Conservation (phyloP, 2,329 filamentous ascomycete genomes). For the Hymenoscyphus occultus region DNA sequence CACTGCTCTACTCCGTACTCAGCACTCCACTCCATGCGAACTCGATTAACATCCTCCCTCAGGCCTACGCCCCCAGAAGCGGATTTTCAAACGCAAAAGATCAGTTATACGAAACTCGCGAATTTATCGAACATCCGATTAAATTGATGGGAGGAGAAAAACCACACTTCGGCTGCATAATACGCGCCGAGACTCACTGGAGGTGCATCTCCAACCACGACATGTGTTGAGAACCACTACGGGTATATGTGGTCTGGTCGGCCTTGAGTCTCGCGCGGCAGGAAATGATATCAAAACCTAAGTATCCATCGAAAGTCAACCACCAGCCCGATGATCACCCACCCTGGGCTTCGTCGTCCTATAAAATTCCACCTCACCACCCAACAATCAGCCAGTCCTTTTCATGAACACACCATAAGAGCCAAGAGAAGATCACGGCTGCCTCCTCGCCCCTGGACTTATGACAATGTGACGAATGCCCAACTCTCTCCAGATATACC, state of each 20-base stretch:
- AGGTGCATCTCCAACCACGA: neutral
- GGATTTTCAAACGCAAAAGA: neutral
- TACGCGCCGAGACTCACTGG: neutral
- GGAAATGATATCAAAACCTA: neutral
- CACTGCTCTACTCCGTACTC: neutral
- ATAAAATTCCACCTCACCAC: neutral
- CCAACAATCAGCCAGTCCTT: neutral
- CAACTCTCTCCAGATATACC: neutral
- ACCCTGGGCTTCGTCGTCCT: neutral
- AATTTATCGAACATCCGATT: neutral
- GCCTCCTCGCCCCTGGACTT: neutral
- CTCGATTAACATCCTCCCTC: neutral
- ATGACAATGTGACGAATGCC: neutral
- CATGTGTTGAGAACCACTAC: neutral
- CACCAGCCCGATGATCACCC: neutral
- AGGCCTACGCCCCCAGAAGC: too few relatives aligned
- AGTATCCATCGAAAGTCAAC: neutral
- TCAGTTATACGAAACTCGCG: neutral
- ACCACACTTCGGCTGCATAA: neutral
- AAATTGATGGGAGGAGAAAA: neutral
- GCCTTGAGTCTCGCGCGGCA: neutral
- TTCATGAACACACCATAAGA: neutral
- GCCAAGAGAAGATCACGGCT: neutral
- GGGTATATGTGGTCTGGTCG: neutral
- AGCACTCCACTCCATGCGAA: neutral